Percentiles rank a stretch among this genome's conserved stretches.
Evolutionary conservation across 805 yeast species (phyloP).

Genomic region (Pichia paraexigua): DNA sequence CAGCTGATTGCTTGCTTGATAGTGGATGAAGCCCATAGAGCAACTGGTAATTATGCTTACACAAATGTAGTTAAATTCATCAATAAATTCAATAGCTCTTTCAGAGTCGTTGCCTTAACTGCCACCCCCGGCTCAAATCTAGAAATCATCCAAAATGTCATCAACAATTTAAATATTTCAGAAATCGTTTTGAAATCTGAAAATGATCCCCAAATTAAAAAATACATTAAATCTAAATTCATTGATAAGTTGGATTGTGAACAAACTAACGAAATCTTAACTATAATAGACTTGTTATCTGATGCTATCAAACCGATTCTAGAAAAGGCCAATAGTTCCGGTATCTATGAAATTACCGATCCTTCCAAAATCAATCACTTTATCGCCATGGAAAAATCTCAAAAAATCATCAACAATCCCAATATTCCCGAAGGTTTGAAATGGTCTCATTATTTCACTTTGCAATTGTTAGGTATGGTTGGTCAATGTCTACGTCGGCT

Average conservation of each 20-base stretch:
- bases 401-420: conserved; percentile 45
- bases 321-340: conserved; percentile 52
- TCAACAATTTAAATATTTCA: conserved; percentile 65
- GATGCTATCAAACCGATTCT: conserved; percentile 62
- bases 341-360: conserved; percentile 56
- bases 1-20: conserved; percentile 67
- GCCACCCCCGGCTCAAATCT: conserved; percentile 93
- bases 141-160: conserved; percentile 81
- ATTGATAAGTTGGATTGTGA: conserved; percentile 53
- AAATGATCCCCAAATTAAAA: conserved; percentile 67
- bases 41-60: conserved; percentile 86
- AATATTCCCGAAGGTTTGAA: conserved; percentile 58
- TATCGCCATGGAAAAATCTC: conserved; percentile 61
- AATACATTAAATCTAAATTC: conserved; percentile 64
- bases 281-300: conserved; percentile 47
- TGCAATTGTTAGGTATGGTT: conserved; percentile 57
- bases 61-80: conserved; percentile 69
- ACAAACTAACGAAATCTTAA: conserved; percentile 45
- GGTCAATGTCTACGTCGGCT: conserved; percentile 67
- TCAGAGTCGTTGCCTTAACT: conserved; percentile 76
- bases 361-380: conserved; percentile 65
- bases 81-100: conserved; percentile 53
- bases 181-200: conserved; percentile 82
- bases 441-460: conserved; percentile 59
- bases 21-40: conserved; percentile 93